These are phyloP conservation scores for Daldinia bambusicola DNA, from an alignment of 495 filamentous ascomycete species.

Conservation along the genomic window DNA sequence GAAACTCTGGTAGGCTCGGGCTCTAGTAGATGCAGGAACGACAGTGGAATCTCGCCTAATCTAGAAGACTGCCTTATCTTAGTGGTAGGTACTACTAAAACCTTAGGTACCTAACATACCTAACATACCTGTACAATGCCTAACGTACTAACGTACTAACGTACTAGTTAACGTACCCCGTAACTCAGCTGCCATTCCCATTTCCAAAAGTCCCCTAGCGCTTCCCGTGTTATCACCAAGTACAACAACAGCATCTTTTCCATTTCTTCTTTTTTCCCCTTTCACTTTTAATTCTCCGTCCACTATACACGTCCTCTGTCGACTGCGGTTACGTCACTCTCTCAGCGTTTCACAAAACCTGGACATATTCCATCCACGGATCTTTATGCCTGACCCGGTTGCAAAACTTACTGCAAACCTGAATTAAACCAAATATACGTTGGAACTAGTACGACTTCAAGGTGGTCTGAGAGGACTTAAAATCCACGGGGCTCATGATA, in stretches of 20 bases:
- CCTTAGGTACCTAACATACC: too few relatives aligned
- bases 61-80: conserved; percentile 41
- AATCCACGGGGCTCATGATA: conserved; percentile 19
- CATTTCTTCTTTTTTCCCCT: not conserved
- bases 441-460: conserved; percentile 22
- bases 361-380: conserved; percentile 6
- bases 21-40: conserved; percentile 33
- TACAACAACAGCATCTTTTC: conserved; percentile 5
- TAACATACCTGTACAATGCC: too few relatives aligned
- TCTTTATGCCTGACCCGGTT: conserved; percentile 3
- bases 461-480: conserved; percentile 11
- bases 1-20: conserved; percentile 8
- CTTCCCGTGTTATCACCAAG: conserved; percentile 5
- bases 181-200: too few relatives aligned
- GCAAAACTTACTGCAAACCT: conserved; percentile 15
- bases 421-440: conserved; percentile 14
- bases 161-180: too few relatives aligned
- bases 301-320: not conserved
- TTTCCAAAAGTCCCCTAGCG: conserved; percentile 18
- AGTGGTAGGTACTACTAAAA: too few relatives aligned
- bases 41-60: conserved; percentile 21
- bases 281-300: conserved; percentile 3
- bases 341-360: conserved; percentile 2
- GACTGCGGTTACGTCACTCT: conserved; percentile 23
- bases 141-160: too few relatives aligned